A percentile compares a stretch with the other conserved stretches of the same genome.
Conservation (phyloP, 1,284 basidiomycete genomes). For the Tilletia caries region DNA sequence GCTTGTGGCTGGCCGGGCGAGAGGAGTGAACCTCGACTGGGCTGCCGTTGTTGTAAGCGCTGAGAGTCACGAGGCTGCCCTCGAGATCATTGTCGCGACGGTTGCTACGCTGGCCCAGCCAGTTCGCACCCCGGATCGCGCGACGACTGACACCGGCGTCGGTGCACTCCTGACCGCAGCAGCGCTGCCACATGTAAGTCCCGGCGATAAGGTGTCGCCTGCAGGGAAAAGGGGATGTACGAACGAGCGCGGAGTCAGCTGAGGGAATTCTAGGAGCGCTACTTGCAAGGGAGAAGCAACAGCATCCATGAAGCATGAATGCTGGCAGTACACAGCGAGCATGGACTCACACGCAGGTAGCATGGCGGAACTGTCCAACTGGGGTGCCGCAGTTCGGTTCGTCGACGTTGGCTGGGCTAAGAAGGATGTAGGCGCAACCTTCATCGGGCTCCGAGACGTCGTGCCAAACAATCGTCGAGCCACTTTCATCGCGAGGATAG, state of each 20-base stretch:
- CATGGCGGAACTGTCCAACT: background rate
- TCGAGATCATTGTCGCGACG: background rate
- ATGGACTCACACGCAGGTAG: background rate
- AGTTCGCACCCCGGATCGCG: background rate
- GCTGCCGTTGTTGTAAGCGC: background rate
- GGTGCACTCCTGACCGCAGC: background rate
- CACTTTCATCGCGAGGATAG: background rate
- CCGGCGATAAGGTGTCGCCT: no score
- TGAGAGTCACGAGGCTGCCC: background rate
- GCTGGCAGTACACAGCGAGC: no score
- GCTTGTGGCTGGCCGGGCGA: background rate
- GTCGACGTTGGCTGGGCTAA: background rate
- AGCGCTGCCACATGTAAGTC: conserved; percentile 4
- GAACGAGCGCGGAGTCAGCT: background rate
- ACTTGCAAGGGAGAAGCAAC: no score
- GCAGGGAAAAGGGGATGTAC: no score
- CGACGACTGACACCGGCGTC: background rate
- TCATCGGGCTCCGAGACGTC: conserved; percentile 4
- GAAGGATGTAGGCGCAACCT: conserved; percentile 1
- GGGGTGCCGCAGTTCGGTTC: background rate
- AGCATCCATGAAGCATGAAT: no score
- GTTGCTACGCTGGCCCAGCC: background rate
- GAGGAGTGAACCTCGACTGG: background rate
- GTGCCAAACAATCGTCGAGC: background rate
- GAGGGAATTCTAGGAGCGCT: no score